Conservation (phyloP, 768 basidiomycete species). For the Serpula lacrymans region DNA sequence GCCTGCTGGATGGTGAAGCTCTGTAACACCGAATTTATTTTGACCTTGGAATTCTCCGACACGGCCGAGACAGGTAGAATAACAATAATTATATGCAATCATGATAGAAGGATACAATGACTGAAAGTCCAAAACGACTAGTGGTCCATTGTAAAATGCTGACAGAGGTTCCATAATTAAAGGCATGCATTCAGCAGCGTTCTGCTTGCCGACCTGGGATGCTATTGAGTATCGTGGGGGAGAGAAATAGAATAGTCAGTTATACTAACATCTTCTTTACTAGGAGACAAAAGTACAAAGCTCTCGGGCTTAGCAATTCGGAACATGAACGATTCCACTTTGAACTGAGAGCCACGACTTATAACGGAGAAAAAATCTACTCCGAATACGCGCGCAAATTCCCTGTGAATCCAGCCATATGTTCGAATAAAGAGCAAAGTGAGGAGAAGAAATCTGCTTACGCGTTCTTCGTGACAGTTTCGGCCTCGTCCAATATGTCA, state of each 20-base stretch:
- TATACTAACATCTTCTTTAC: conserved; percentile 72
- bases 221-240: background rate
- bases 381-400: conserved; percentile 96
- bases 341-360: conserved; percentile 95
- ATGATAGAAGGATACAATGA: conserved; percentile 96
- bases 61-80: conserved; percentile 93
- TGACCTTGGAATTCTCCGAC: conserved; percentile 82
- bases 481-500: conserved; percentile 77
- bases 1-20: conserved; percentile 66
- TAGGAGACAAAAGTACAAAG: conserved; percentile 88
- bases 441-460: conserved; percentile 34
- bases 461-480: conserved; percentile 89
- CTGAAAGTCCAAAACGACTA: conserved; percentile 94
- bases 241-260: background rate
- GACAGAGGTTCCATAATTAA: conserved; percentile 94
- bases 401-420: conserved; percentile 44
- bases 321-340: conserved; percentile 99
- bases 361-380: conserved; percentile 96
- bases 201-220: conserved; percentile 86
- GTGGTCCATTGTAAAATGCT: conserved; percentile 88
- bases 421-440: background rate
- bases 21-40: conserved; percentile 83
- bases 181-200: conserved; percentile 94
- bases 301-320: conserved; percentile 95
- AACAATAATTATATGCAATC: conserved; percentile 98